Base-by-base conservation (phyloP, 495 filamentous ascomycete species). In the Durotheca rogersii region DNA sequence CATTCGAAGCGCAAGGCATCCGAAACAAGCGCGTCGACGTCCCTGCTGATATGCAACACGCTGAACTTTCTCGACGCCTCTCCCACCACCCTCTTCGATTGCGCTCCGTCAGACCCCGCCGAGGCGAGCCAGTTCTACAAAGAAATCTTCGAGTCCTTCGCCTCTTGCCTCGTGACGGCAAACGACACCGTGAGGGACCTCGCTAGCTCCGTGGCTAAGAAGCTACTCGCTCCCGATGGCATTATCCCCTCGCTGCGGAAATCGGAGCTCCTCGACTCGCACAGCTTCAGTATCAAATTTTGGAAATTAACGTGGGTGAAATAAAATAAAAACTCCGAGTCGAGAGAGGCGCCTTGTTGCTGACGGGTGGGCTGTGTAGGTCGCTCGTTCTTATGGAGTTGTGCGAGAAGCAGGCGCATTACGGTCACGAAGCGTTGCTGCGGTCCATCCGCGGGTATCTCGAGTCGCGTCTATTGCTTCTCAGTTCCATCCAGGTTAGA, bases 241-340 rank as follows among this genome's bases (percentile, higher is more conserved):
- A 46, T 75, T 37, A 36, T 72, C 34, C 46, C 57, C 35, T 60
- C 58, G 12, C 32, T 75, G 51, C 66, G 73, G 51, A 51, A 69
- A 31, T 65, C 67, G 20, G 70, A 69, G 35, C 67, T 62, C n/a
- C 50, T 77, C n/a, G 60, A 63, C 25, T 65, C 68, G 6, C 58
- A 61, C 31, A 63, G 42, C 19, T 73, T 77, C 31, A 69, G 66
- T 18, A 62, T 56, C 12, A 71, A 69, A 40, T 81, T 81, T 45
- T 81, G 79, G 78, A 72, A 66, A 46, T 56, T 77, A 21, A 80
- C 77, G 74, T 81, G 67, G 57, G 77, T 71, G 20, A 47, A 38
- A n/a, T n/a, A n/a, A n/a, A n/a, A n/a, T n/a, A n/a, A 36, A 36
- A 30, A 19, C 15, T 34, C 25, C 35, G 29, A 30, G 2, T 39